Evolutionary conservation across 2,329 filamentous ascomycete species (phyloP).

Genomic region (Sarocladiaceae sp.): DNA sequence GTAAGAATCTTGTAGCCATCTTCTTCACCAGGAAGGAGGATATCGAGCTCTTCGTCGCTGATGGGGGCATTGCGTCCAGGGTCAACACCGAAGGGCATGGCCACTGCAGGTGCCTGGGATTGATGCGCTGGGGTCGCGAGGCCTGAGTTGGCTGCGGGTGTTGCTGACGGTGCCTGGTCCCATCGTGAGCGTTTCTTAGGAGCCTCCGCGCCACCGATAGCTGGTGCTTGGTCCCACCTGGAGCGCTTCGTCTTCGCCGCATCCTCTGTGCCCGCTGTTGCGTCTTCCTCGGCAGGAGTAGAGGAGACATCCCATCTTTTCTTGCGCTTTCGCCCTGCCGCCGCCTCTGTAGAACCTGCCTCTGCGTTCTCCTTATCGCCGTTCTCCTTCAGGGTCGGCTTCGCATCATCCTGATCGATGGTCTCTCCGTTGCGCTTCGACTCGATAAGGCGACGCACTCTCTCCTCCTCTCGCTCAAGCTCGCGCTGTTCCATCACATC

Average conservation of each 20-base stretch:
- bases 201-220: constrained; percentile 48
- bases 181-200: constrained; percentile 78
- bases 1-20: constrained; percentile 92
- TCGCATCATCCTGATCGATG: constrained; percentile 55
- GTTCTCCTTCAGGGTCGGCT: constrained; percentile 64
- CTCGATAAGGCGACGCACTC: constrained; percentile 72
- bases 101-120: constrained; percentile 48
- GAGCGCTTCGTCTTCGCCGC: constrained; percentile 67
- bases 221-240: constrained; percentile 80
- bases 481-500: constrained; percentile 89
- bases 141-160: constrained; percentile 66
- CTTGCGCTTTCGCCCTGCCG: constrained; percentile 72
- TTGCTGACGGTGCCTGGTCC: constrained; percentile 83
- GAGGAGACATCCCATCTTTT: constrained; percentile 85
- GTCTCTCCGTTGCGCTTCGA: constrained; percentile 62
- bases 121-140: constrained; percentile 73
- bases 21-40: constrained; percentile 78
- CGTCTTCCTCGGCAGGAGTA: constrained; percentile 45
- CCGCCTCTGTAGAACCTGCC: constrained; percentile 57
- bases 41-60: constrained; percentile 89
- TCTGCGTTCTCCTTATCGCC: constrained; percentile 69
- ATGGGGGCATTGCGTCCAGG: constrained; percentile 72
- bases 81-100: constrained; percentile 72
- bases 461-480: constrained; percentile 86
- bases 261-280: constrained; percentile 39